Conservation (phyloP, 225 moss, liverwort and hornwort genomes). For the Anthoceros angustus region DNA sequence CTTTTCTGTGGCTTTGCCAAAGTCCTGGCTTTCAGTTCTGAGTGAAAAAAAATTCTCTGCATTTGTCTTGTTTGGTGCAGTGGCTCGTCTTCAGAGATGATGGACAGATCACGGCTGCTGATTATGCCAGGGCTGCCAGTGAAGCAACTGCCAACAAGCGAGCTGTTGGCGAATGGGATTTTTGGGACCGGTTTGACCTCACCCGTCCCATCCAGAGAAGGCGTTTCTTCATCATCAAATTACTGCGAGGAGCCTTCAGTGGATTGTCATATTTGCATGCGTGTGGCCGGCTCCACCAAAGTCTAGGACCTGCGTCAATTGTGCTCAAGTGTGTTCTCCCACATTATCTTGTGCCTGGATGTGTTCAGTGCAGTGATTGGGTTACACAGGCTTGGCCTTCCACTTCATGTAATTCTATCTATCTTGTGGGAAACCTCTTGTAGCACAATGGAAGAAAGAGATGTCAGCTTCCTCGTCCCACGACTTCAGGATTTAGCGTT, state of each 20-base stretch:
- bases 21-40: not conserved
- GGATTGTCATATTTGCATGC: constrained; percentile 88
- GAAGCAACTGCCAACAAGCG: constrained; percentile 48
- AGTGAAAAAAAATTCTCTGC: not conserved
- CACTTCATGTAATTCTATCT: not conserved
- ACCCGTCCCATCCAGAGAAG: constrained; percentile 56
- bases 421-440: constrained; percentile 6
- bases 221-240: constrained; percentile 57
- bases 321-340: constrained; percentile 50
- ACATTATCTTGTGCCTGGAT: not conserved
- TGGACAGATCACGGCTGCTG: constrained; percentile 68
- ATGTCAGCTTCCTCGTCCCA: constrained; percentile 51
- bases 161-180: constrained; percentile 88
- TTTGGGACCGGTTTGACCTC: constrained; percentile 82
- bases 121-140: constrained; percentile 68
- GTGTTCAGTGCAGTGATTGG: not conserved
- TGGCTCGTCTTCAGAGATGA: constrained; percentile 90
- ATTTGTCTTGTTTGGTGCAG: constrained; percentile 29
- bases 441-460: constrained; percentile 69
- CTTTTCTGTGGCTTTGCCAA: not conserved
- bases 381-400: not conserved
- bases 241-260: constrained; percentile 60
- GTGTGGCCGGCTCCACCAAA: constrained; percentile 79
- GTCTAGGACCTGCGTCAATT: constrained; percentile 85
- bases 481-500: constrained; percentile 89